These are phyloP conservation scores for Hymenoscyphus scutula DNA, from an alignment of 2,329 filamentous ascomycete genomes.

Conservation along the genomic window DNA sequence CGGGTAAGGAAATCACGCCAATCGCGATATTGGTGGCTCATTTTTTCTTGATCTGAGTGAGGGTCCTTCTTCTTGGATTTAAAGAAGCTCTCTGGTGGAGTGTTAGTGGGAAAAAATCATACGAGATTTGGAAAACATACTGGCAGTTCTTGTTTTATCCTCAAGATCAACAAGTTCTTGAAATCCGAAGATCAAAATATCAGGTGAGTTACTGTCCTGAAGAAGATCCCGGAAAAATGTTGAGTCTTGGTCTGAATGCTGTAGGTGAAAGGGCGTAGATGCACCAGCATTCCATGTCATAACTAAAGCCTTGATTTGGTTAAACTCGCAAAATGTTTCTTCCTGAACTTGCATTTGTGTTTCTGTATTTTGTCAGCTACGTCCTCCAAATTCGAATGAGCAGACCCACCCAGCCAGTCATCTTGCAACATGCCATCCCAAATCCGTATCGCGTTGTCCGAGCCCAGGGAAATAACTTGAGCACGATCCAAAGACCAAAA, in stretches of 20 bases:
- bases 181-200: conserved; percentile 93
- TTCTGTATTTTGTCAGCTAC: conserved; percentile 47
- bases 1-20: conserved; percentile 90
- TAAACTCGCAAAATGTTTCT: conserved; percentile 78
- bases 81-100: conserved; percentile 68
- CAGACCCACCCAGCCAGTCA: conserved; percentile 72
- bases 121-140: conserved; percentile 42
- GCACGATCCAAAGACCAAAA: conserved; percentile 81
- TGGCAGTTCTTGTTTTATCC: conserved; percentile 96
- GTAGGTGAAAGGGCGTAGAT: conserved; percentile 81
- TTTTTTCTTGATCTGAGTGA: conserved; percentile 78
- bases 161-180: conserved; percentile 98
- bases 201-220: conserved; percentile 72
- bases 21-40: conserved; percentile 95
- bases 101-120: conserved; percentile 31
- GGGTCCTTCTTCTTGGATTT: conserved; percentile 82
- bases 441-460: conserved; percentile 76
- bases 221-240: conserved; percentile 80
- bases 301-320: conserved; percentile 74
- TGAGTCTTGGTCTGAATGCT: conserved; percentile 66
- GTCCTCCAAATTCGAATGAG: too few relatives aligned
- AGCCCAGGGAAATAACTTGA: conserved; percentile 83
- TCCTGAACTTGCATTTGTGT: conserved; percentile 82
- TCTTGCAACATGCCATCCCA: conserved; percentile 95
- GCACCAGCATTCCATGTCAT: conserved; percentile 98